Conservation (phyloP, 805 yeast genomes). For the Candida endomychidarum region DNA sequence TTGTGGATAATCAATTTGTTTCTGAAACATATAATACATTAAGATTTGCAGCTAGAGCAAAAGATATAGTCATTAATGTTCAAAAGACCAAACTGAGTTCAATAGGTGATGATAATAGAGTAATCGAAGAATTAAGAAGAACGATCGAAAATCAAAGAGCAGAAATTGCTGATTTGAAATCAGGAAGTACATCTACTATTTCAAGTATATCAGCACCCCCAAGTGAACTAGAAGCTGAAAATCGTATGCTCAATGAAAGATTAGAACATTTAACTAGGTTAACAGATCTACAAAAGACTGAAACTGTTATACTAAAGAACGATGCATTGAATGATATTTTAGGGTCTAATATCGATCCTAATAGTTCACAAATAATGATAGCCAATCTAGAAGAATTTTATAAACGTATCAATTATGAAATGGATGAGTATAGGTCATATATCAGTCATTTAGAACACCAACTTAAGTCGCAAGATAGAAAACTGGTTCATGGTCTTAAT, state of each 20-base stretch:
- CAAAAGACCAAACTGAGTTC: slow-evolving; percentile 45
- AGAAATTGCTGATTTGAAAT: slow-evolving; percentile 46
- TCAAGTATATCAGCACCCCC: not conserved
- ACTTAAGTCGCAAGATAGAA: slow-evolving; percentile 31
- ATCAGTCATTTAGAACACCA: slow-evolving; percentile 59
- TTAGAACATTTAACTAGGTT: slow-evolving; percentile 68
- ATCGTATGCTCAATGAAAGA: slow-evolving; percentile 60
- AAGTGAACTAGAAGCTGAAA: slow-evolving; percentile 56
- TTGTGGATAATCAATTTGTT: slow-evolving; percentile 41
- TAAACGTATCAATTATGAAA: slow-evolving; percentile 48
- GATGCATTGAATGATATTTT: slow-evolving; percentile 60
- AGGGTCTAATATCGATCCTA: slow-evolving; percentile 39
- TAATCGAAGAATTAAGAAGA: slow-evolving; percentile 54
- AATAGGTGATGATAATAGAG: slow-evolving; percentile 25
- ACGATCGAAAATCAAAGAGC: slow-evolving; percentile 62
- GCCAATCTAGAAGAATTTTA: slow-evolving; percentile 49
- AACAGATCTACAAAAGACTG: slow-evolving; percentile 58
- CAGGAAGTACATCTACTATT: not conserved
- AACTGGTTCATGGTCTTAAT: slow-evolving; percentile 11
- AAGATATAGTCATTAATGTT: slow-evolving; percentile 74
- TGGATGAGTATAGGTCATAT: slow-evolving; percentile 60
- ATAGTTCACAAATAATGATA: slow-evolving; percentile 41
- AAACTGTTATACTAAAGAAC: slow-evolving; percentile 54
- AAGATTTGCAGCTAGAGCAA: slow-evolving; percentile 91
- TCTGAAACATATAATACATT: slow-evolving; percentile 85